Evolutionary conservation across 805 yeast genomes (phyloP).

Genomic region (Wickerhamomyces alni): DNA sequence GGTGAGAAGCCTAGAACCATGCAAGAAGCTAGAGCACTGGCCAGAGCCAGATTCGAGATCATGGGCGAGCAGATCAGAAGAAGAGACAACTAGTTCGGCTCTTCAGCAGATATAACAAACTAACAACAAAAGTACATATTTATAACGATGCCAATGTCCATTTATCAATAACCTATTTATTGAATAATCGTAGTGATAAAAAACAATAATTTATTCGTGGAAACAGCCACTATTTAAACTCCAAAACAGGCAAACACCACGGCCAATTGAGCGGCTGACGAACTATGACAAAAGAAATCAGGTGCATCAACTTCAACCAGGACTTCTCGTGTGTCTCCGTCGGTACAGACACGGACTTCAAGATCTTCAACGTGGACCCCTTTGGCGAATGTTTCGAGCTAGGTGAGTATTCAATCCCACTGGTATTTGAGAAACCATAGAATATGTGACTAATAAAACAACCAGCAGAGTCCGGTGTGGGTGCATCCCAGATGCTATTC

Average conservation of each 20-base stretch:
- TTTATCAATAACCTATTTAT: no score
- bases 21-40: slow-evolving; percentile 34
- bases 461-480: slow-evolving; percentile 35
- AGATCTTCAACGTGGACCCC: slow-evolving; percentile 84
- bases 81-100: slow-evolving; percentile 2
- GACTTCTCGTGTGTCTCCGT: slow-evolving; percentile 76
- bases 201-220: no score
- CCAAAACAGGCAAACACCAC: background rate
- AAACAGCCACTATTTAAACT: background rate
- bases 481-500: slow-evolving; percentile 83
- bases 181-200: background rate
- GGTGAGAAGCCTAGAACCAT: slow-evolving; percentile 23
- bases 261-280: no score
- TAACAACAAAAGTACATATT: background rate
- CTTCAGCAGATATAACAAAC: background rate
- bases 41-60: slow-evolving; percentile 36
- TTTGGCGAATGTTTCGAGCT: slow-evolving; percentile 63
- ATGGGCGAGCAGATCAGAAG: slow-evolving; percentile 19
- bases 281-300: background rate
- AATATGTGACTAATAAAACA: no score
- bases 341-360: slow-evolving; percentile 59
- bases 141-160: slow-evolving; percentile 1
- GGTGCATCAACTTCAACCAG: slow-evolving; percentile 71
- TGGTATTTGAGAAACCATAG: no score
- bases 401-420: no score